Conservation (phyloP, 768 basidiomycete genomes). For the Russula vinacea region DNA sequence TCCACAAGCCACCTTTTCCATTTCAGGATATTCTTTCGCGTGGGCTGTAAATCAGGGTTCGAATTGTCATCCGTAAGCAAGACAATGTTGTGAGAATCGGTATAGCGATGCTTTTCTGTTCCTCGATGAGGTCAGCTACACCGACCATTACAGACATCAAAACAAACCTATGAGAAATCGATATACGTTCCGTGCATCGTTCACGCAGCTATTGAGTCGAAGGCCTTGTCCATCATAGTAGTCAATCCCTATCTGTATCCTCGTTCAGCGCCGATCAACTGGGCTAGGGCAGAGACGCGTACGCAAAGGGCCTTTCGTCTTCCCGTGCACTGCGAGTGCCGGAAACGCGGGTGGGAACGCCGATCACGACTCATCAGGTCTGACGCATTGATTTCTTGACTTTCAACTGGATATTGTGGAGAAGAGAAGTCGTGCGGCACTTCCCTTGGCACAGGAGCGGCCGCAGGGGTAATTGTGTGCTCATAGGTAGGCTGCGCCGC, state of each 20-base stretch:
- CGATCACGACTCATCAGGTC: background rate
- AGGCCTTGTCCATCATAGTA: slow-evolving; percentile 74
- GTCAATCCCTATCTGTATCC: slow-evolving; percentile 78
- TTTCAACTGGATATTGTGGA: background rate
- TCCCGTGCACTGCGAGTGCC: slow-evolving; percentile 87
- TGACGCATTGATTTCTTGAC: slow-evolving; percentile 11
- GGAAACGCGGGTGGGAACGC: slow-evolving; percentile 45
- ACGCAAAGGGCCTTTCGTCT: slow-evolving; percentile 87
- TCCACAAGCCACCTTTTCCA: slow-evolving; percentile 93
- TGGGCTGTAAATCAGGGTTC: slow-evolving; percentile 65
- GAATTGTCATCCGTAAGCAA: slow-evolving; percentile 74
- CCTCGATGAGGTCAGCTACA: background rate
- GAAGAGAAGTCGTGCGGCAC: background rate
- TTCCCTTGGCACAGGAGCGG: background rate
- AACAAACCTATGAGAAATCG: slow-evolving; percentile 70
- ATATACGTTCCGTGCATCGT: slow-evolving; percentile 81
- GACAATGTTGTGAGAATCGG: slow-evolving; percentile 77
- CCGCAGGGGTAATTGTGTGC: background rate
- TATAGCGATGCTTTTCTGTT: slow-evolving; percentile 31
- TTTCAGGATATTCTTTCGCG: slow-evolving; percentile 73
- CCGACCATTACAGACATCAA: slow-evolving; percentile 6
- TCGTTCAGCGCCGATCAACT: background rate
- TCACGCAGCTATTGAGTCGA: slow-evolving; percentile 83
- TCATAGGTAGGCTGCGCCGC: background rate
- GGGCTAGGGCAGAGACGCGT: slow-evolving; percentile 34